phyloP scores from a whole-genome alignment of 2,329 filamentous ascomycete species.

The Xylaria polymorpha region DNA sequence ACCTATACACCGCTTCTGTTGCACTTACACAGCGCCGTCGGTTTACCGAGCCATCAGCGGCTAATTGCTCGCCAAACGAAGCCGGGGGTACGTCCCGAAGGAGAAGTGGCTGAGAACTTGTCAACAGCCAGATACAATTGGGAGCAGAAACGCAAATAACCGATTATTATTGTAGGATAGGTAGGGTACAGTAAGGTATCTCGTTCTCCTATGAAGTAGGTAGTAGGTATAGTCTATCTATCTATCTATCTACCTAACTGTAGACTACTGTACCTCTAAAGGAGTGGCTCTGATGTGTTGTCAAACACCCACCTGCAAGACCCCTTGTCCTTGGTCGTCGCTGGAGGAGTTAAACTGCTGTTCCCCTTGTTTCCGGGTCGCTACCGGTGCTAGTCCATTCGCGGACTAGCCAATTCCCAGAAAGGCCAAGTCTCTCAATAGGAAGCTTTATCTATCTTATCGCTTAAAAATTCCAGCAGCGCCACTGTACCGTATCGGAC shows the following conservation, averaged over 20 bases:
- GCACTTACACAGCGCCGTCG: neutral
- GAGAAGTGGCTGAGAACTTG: neutral
- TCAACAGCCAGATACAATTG: slow-evolving; percentile 18
- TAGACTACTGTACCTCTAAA: too few relatives aligned
- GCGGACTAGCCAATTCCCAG: slow-evolving; percentile 11
- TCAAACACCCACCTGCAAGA: slow-evolving; percentile 35
- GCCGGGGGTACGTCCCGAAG: neutral
- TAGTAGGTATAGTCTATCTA: neutral
- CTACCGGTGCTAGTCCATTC: slow-evolving; percentile 31
- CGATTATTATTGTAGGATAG: slow-evolving; percentile 2
- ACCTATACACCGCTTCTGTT: slow-evolving; percentile 36
- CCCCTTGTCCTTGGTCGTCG: slow-evolving; percentile 28
- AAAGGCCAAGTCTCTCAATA: neutral
- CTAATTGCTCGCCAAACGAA: slow-evolving; percentile 19
- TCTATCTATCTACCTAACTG: neutral
- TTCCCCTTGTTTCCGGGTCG: slow-evolving; percentile 32
- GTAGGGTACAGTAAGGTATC: neutral
- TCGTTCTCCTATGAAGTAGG: neutral
- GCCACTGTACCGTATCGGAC: neutral
- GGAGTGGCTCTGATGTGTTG: slow-evolving; percentile 34
- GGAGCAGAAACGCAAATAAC: slow-evolving; percentile 2
- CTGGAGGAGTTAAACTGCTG: slow-evolving; percentile 10
- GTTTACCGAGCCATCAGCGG: slow-evolving; percentile 31
- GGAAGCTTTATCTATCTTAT: slow-evolving; percentile 40
- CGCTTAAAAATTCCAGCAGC: slow-evolving; percentile 27